Base-by-base conservation (phyloP, 1,139 yeast genomes). In the Suhomyces yuchorum region DNA sequence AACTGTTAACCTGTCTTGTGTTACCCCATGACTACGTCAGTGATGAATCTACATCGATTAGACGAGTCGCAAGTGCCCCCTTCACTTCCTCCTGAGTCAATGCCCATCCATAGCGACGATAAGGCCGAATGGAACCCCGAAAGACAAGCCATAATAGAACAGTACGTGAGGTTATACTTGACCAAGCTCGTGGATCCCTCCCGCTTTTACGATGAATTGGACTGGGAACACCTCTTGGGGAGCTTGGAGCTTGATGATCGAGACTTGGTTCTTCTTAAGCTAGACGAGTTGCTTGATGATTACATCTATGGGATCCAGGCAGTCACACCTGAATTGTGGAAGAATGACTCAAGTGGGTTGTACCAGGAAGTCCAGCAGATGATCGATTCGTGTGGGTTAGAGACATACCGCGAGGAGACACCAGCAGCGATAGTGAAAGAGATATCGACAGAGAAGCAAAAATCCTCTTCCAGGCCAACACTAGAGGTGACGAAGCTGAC, bases 231-330 rank as follows among this genome's bases (percentile, higher is more conserved):
- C 8, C 43, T 65, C 22, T 37, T 39, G 12, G 44, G 50, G 17
- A 24, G 53, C 5, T 47, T 60, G 19, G 55, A 56, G n/a, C 44
- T 52, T n/a, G 51, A 55, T 18, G 49, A 55, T 33, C 44, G 53
- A 2, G 63, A 61, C 6, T 54, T 56, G 35, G 43, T 65, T 8
- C 53, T 61, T 44, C 46, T 62, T 38, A 61, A 57, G 48, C 59
- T 60, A 2, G 70, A 66, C 44, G 64, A 63, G 37, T 44, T 63
- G 17, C 62, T 55, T 44, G 68, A 64, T 39, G 52, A 53, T 19
- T 40, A 48, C 9, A 41, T 54, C 12, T 45, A 48, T 28, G 51
- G 50, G 4, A 38, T 48, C 12, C 50, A 47, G n/a, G 49, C 44
- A 3, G 36, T 36, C 3, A 19, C 42, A 7, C 46, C 48, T 3